Conservation (phyloP, 2,329 filamentous ascomycete genomes). For the Ustulina deusta region DNA sequence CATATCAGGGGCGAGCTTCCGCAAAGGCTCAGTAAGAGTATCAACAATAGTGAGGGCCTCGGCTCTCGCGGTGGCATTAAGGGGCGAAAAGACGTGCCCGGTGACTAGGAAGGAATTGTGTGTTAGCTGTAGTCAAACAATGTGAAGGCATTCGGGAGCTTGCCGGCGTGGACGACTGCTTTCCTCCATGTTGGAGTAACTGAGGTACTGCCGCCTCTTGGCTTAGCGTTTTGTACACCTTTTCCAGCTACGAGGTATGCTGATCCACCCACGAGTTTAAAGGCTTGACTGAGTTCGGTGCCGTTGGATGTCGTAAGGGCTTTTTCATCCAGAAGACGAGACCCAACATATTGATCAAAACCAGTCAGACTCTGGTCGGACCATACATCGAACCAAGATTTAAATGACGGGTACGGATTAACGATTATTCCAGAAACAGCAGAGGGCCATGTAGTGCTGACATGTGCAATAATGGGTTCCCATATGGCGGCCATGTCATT, state of each 20-base stretch:
- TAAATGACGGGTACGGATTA: slow-evolving; percentile 52
- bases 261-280: slow-evolving; percentile 53
- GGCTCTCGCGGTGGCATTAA: slow-evolving; percentile 50
- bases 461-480: slow-evolving; percentile 53
- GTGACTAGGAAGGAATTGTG: slow-evolving; percentile 44
- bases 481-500: slow-evolving; percentile 49
- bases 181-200: slow-evolving; percentile 65
- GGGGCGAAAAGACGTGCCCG: slow-evolving; percentile 47
- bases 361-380: slow-evolving; percentile 55
- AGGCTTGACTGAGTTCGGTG: slow-evolving; percentile 53
- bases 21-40: slow-evolving; percentile 51
- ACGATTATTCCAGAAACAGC: slow-evolving; percentile 37
- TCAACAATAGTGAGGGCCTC: slow-evolving; percentile 48
- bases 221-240: slow-evolving; percentile 58
- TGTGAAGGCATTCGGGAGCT: slow-evolving; percentile 36
- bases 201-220: slow-evolving; percentile 59
- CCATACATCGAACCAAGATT: slow-evolving; percentile 54
- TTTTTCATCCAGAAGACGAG: slow-evolving; percentile 57
- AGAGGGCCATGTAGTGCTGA: slow-evolving; percentile 55
- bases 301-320: slow-evolving; percentile 52
- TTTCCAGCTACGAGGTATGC: slow-evolving; percentile 59
- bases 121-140: slow-evolving; percentile 23
- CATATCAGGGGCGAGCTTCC: slow-evolving; percentile 55
- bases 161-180: slow-evolving; percentile 57
- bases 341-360: slow-evolving; percentile 54